Base-by-base conservation (phyloP, 225 moss, liverwort and hornwort genomes). In the Sphagnum tenellum region DNA sequence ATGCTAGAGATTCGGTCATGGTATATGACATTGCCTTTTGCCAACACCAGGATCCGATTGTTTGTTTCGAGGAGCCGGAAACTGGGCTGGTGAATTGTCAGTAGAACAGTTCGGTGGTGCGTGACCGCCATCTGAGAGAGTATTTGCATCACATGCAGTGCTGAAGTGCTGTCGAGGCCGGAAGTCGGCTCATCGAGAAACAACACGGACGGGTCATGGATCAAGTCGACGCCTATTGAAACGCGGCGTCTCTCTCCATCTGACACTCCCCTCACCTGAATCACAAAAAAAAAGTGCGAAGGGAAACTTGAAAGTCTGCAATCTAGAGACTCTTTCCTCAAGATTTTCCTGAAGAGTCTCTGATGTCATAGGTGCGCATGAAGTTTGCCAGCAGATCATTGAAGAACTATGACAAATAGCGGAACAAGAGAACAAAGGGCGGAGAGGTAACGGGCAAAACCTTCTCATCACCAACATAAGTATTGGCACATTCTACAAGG, bases 401-500 rank as follows among this genome's bases (percentile, higher is more conserved):
- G 29, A 29, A 29, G 29, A 29, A 29, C 29, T 29, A 29, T 29
- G 29, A 29, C 29, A 29, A 29, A 29, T 29, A 29, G 29, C 29
- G 29, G 29, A 29, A 29, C 0, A 29, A 29, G 29, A 29, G 29
- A 29, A 29, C 29, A 29, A 29, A 29, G 29, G 29, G 29, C 29
- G 29, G 29, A 29, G 29, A 29, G 29, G 29, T 29, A 1, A 29
- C 29, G 29, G 29, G 29, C 29, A 29, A 29, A 29, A 29, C 29
- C 29, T 29, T 29, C 52, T 91, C 94, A 47, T 95, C 89, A 9
- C 94, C 94, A 59, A 95, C 86, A 45, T 88, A 79, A 51, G 86
- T 91, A 60, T 95, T 76, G 12, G 89, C 88, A 46, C 91, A 91
- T 68, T 79, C 73, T 12, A 69, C 65, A 56, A 95, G 81, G 29